Base-by-base conservation (phyloP, 495 filamentous ascomycete species). In the Aspergillus carlsbadensis region DNA sequence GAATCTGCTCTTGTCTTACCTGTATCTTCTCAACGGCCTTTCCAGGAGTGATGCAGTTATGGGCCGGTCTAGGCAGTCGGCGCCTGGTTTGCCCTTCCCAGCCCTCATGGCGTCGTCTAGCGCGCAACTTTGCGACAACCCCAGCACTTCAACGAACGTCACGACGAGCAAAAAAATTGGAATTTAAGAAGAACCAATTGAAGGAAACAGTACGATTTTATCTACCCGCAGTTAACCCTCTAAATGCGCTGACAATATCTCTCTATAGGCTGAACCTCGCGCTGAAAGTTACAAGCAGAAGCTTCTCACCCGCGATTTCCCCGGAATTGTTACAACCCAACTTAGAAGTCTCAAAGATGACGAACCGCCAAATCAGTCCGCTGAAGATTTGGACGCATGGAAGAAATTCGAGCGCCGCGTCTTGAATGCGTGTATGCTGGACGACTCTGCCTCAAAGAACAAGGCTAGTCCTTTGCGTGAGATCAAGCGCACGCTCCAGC, bases 401-500 rank as follows among this genome's bases (percentile, higher is more conserved):
- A 18, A 52, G n/a, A 51, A 52, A 39, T 74, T 78, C 44, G 66
- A 74, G 39, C 74, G 76, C 10, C 65, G 62, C 45, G 51, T 75
- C 17, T 39, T 63, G 29, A 73, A 70, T 51, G 72, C 76, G 8
- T 70, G 66, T 52, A 59, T 61, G 35, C 2, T 71, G 36, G 63
- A 70, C 14, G 69, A 67, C 6, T 40, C 26, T n/a, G n/a, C 40
- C 1, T 6, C 10, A 31, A 46, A 5, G 24, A 58, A 29, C 5
- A 63, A 65, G 55, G 41, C 15, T 31, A 60, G 66, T n/a, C 40
- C 63, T 3, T 54, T 75, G 41, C 60, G 36, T 10, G 52, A 68
- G 2, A 33, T 68, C 14, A 76, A 72, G 45, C 7, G 21, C 7
- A 56, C 68, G 8, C 68, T 91, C 43, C 81, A 81, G 58, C 75